Conservation (phyloP, 2,329 filamentous ascomycete genomes). For the Ascochyta pisi region DNA sequence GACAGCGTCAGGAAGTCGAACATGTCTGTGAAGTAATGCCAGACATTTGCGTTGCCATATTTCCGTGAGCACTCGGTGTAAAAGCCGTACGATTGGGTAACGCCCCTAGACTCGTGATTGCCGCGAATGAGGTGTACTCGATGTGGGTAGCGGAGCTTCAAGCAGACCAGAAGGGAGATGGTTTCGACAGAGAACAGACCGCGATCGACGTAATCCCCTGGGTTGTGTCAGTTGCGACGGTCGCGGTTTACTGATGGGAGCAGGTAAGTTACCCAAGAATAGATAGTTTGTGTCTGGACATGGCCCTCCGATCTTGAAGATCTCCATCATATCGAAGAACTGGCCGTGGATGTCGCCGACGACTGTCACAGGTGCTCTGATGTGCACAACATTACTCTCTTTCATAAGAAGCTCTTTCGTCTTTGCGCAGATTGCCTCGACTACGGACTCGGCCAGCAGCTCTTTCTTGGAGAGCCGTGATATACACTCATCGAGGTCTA, state of each 20-base stretch:
- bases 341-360: conserved; percentile 99
- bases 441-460: conserved; percentile 93
- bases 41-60: conserved; percentile 97
- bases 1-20: conserved; percentile 97
- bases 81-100: conserved; percentile 98
- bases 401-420: conserved; percentile 99
- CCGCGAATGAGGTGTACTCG: conserved; percentile 95
- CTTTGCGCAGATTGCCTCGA: conserved; percentile 99
- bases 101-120: conserved; percentile 96
- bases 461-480: conserved; percentile 96
- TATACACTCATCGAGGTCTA: conserved; percentile 99
- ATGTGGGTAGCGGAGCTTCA: conserved; percentile 95
- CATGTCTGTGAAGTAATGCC: conserved; percentile 99
- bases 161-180: conserved; percentile 94
- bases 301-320: conserved; percentile 96
- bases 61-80: conserved; percentile 98
- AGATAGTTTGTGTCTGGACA: conserved; percentile 98
- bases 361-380: conserved; percentile 92
- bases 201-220: conserved; percentile 96
- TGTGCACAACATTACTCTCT: conserved; percentile 99
- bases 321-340: conserved; percentile 98
- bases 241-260: conserved; percentile 26
- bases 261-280: conserved; percentile 74
- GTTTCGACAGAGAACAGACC: conserved; percentile 99
- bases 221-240: conserved; percentile 17